Conservation (phyloP, 352 stramenopile species). For the Pythium apleroticum region DNA sequence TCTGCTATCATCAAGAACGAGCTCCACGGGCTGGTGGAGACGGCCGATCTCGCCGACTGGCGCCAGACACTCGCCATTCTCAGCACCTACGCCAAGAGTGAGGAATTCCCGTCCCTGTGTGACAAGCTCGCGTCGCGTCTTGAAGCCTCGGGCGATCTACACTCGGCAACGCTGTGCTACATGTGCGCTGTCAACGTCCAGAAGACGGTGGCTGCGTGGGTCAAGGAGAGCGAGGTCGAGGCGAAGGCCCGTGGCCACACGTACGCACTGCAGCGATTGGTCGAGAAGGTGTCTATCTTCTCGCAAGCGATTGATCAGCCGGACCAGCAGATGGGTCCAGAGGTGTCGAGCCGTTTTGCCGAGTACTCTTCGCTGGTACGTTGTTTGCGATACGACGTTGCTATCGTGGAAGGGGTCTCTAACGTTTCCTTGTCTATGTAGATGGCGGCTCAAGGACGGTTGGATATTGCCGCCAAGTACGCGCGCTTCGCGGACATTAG, state of each 20-base stretch:
- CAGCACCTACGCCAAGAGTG: slow-evolving; percentile 96
- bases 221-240: slow-evolving; percentile 89
- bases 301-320: slow-evolving; percentile 83
- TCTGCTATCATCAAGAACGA: slow-evolving; percentile 96
- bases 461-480: slow-evolving; percentile 94
- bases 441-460: slow-evolving; percentile 92
- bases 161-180: slow-evolving; percentile 95
- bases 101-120: slow-evolving; percentile 96
- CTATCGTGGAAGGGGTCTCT: not conserved
- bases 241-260: slow-evolving; percentile 63
- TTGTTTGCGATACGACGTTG: slow-evolving; percentile 15
- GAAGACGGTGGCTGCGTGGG: slow-evolving; percentile 87
- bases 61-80: slow-evolving; percentile 97
- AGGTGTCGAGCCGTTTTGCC: slow-evolving; percentile 89
- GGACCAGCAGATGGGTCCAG: slow-evolving; percentile 82
- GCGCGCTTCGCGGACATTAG: slow-evolving; percentile 75
- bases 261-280: slow-evolving; percentile 92
- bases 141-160: slow-evolving; percentile 87
- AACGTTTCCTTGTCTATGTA: slow-evolving; percentile 19
- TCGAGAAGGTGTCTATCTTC: slow-evolving; percentile 97
- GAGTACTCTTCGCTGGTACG: slow-evolving; percentile 88
- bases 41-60: slow-evolving; percentile 94
- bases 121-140: slow-evolving; percentile 92
- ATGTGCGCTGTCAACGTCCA: slow-evolving; percentile 95
- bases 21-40: slow-evolving; percentile 77